Evolutionary conservation across 1,139 yeast species (phyloP), one percentile per base, ranked within the genome.

Genomic region (Suhomyces chickasaworum): DNA sequence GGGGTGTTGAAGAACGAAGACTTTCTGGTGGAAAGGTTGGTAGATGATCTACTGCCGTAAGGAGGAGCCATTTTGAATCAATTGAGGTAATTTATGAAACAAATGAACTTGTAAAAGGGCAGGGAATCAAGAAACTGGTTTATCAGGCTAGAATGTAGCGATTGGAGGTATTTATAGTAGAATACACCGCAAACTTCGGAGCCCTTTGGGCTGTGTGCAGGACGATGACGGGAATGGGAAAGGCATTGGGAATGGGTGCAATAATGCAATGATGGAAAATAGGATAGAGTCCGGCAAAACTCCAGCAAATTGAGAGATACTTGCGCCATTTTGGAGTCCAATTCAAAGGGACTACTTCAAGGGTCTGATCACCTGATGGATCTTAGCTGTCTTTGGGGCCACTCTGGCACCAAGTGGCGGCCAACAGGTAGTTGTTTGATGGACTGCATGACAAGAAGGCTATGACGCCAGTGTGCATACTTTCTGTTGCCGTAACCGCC

Each of bases 11-110:
- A 68, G 55, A 73, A 70, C 15, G 74, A 69, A 6, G 73, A 71
- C 49, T 68, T 69, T 56, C 75, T 64, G 17, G 73, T 67, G 37
- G 73, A 63, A 53, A 75, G 68, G 54, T 67, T 71, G 20, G 76
- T 69, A 54, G 71, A 70, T 2, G 77, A 70, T 51, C 57, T 62
- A 20, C 50, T 46, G 35, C 44, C 41, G 39, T 25, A 20, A 23
- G 48, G 45, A 33, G 48, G 47, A 10, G 43, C 39, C 47, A 44
- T 44, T 31, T 18, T 35, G 37, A 13, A 13, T n/a, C 39, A n/a
- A 23, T 32, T 10, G 39, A 15, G 27, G n/a, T n/a, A n/a, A n/a
- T 2, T 4, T n/a, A 22, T 4, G 32, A 34, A 34, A 20, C 25
- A 21, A 21, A 20, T 7, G 7, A 12, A 34, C 29, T 29, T 7